Evolutionary conservation across 140 eudicot genomes (phyloP), one percentile per base, ranked within the genome.

Genomic region (Stevia rebaudiana): DNA sequence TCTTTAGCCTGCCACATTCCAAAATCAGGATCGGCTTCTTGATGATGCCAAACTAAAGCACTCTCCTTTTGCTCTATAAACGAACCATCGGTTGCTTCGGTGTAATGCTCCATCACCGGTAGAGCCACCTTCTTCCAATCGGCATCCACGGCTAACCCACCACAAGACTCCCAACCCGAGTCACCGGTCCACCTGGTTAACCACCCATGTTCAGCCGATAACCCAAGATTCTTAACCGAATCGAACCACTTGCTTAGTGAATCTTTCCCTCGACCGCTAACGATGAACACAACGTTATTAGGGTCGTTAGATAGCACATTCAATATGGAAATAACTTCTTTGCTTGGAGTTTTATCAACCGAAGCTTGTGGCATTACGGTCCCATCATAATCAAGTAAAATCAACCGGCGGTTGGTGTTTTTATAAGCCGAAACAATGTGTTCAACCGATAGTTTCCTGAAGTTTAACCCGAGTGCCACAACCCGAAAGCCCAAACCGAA

Each of bases 311-410:
- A 81, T 23, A 87, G 61, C 18, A 69, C 77, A 33, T 81, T 81
- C 60, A 87, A 50, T 4, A 87, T 48, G 0, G 77, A 48, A 13
- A 84, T 77, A 57, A 82, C 81, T 39, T 84, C 86, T 17, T 57
- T 33, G 53, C 83, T 76, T 0, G 95, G 95, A 1, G 82, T 55
- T 33, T 84, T 81, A 59, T 87, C 84, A 9, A 84, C 80, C 31
- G 67, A 68, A 47, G 79, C 80, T 17, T 70, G 80, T 5, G 89
- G 80, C 83, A 71, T 68, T 48, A 87, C 76, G 0, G 95, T 87
- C 13, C 95, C 95, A 57, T 87, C 95, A 40, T 87, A 87, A 52
- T 87, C 95, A 8, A 87, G 84, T 70, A 87, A 69, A n/a, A 87
- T 81, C 53, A 87, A 77, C 76, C 95, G 52, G 9, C 81, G 84